Evolutionary conservation across 495 filamentous ascomycete genomes (phyloP), one percentile per base, ranked within the genome.

Genomic region (Penicillium atrosanguineum): DNA sequence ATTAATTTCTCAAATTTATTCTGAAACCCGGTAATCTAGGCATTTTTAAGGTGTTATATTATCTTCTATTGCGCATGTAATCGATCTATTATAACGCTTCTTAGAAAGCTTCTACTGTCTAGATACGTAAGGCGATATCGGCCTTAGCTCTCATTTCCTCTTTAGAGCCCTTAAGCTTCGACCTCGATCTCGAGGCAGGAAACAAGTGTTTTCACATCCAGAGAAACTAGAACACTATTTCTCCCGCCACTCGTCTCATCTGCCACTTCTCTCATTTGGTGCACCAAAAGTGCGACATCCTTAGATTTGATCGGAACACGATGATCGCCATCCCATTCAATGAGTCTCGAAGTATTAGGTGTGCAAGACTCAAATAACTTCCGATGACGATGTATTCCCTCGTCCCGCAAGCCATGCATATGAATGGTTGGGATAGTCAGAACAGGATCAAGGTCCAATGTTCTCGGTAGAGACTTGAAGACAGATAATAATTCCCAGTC

Each of bases 291-390:
- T 14, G 26, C 21, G 7, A 44, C 20, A 44, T 44, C 41, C 20
- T 23, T 44, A 15, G 41, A 25, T 20, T 44, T 44, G 20, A 44
- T 44, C 16, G 41, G 41, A 25, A 44, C 20, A 7, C 41, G 41
- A 44, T 44, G 41, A 15, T 44, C 8, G n/a, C 41, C 41, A 44
- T 44, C 19, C 41, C 41, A 44, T 9, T 44, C 41, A 26, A 44
- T 11, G 25, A 44, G 19, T 26, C 8, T 44, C 15, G 41, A 20
- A 9, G 41, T 44, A 26, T 44, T 20, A 15, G 8, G 41, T n/a
- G 11, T 20, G 26, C 41, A 44, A 6, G 18, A 8, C 41, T 25
- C 21, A 12, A 25, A 44, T 6, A 44, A 20, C 41, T 44, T 20
- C 4, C 41, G 41, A 18, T 44, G 41, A 20, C 41, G 41, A 44